Base-by-base conservation (phyloP, 73 alveolate species). In the Paramecium pentaurelia region DNA sequence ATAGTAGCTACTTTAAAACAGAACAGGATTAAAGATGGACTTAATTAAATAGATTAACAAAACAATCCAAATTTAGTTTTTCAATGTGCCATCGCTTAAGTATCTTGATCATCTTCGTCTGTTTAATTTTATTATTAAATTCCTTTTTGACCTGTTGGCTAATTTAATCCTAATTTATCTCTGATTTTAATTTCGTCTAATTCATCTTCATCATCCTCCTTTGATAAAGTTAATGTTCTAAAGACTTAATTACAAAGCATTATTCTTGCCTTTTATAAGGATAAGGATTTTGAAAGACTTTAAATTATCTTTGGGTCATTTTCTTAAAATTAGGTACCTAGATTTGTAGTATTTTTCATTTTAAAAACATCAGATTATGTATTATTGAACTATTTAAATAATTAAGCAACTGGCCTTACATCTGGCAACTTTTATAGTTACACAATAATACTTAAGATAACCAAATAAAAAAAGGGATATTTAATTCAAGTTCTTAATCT, bases 401-500 rank as follows among this genome's bases (percentile, higher is more conserved):
- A 59, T 6, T 25, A 6, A 25, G 75, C 8, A 25, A 30, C 86
- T 27, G 60, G 86, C 2, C 86, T 8, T 8, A 37, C 86, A 71
- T 71, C 86, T 25, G 59, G 28, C 8, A 34, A 71, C 86, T 71
- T 30, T 30, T 34, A 7, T 30, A 71, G 11, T 30, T 71, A 2
- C 42, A 60, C 5, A 30, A 34, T 8, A 0, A 71, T 86, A 86
- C 93, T 32, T 60, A 71, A 0, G 93, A 86, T 10, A 86, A 42
- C 47, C 77, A 86, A 18, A 60, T 71, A 32, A 93, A 88, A 22
- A 22, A 22, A 22, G 25, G 25, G 25, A 22, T 22, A 22, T 22
- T 22, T 22, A 22, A 22, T 42, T 25, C 64, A n/a, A 93, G 83
- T 45, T 87, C 92, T 42, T 34, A 37, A 73, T 93, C 96, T 12